Evolutionary conservation across 2,329 filamentous ascomycete genomes (phyloP).

Genomic region (Metarhizium album): DNA sequence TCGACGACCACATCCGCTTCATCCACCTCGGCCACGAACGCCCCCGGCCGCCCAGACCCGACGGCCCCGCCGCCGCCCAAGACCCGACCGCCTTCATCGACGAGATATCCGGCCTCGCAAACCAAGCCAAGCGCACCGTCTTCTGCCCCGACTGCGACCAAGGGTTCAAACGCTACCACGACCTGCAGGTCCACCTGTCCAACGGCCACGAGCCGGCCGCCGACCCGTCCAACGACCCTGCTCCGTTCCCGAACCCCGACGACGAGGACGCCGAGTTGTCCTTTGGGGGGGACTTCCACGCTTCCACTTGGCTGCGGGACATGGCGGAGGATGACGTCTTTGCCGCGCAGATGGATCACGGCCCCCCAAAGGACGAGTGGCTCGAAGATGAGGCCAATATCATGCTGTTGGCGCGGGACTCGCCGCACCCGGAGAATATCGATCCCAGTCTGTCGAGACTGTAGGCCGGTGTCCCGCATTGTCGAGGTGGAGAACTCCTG

Average conservation of each 20-base stretch:
- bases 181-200: constrained; percentile 36
- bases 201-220: constrained; percentile 13
- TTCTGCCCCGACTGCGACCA: constrained; percentile 34
- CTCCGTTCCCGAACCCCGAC: constrained; percentile 13
- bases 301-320: constrained; percentile 15
- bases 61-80: constrained; percentile 1
- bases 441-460: constrained; percentile 21
- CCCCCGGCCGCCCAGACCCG: constrained; percentile 21
- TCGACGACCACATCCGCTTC: constrained; percentile 78
- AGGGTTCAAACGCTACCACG: constrained; percentile 39
- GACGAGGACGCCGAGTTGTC: constrained; percentile 10
- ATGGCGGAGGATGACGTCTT: constrained; percentile 23
- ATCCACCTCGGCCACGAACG: constrained; percentile 57
- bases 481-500: too few species aligned
- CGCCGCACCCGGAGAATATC: constrained; percentile 16
- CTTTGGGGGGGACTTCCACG: constrained; percentile 12
- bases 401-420: constrained; percentile 24
- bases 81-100: constrained; percentile 25
- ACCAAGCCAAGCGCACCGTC: constrained; percentile 31
- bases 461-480: too few species aligned
- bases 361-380: constrained; percentile 28
- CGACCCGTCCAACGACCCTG: constrained; percentile 10
- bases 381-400: constrained; percentile 33
- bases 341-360: constrained; percentile 22
- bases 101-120: constrained; percentile 30